Evolutionary conservation across 495 filamentous ascomycete species (phyloP).

Genomic region (Mytilinidion resinicola): DNA sequence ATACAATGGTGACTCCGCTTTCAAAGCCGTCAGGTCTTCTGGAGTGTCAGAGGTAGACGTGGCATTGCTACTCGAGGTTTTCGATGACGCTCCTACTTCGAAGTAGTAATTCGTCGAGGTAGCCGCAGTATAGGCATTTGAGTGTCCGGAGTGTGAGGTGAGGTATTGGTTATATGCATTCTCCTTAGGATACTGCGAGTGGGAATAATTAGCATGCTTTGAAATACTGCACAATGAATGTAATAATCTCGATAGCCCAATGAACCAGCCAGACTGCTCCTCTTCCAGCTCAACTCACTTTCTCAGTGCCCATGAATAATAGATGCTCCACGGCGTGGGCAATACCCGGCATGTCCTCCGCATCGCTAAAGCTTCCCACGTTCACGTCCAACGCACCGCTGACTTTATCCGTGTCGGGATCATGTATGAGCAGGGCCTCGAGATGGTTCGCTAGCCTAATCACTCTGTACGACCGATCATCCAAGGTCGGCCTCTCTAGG

Average conservation of each 20-base stretch:
- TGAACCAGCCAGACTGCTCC: background rate
- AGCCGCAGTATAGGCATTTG: constrained; percentile 89
- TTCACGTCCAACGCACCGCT: constrained; percentile 93
- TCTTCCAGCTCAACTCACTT: constrained; percentile 46
- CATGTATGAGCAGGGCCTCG: constrained; percentile 92
- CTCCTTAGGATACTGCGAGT: constrained; percentile 69
- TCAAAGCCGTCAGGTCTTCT: constrained; percentile 16
- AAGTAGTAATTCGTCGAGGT: constrained; percentile 99
- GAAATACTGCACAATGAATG: no score
- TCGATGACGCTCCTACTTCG: constrained; percentile 70
- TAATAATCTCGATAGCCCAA: background rate
- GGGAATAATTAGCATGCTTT: background rate
- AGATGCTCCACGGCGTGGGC: constrained; percentile 89
- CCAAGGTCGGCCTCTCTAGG: constrained; percentile 79
- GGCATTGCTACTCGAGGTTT: constrained; percentile 20
- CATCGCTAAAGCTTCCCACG: constrained; percentile 91
- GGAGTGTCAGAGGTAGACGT: constrained; percentile 20
- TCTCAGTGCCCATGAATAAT: constrained; percentile 97
- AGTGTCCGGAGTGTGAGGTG: constrained; percentile 77
- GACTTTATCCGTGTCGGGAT: constrained; percentile 93
- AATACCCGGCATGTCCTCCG: constrained; percentile 86
- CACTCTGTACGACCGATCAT: constrained; percentile 84
- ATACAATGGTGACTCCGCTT: constrained; percentile 60
- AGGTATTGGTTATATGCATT: constrained; percentile 96
- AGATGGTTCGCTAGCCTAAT: constrained; percentile 79